These are phyloP conservation scores for carrot (Daucus carota) DNA, from an alignment of 129 eudicot species.

Conservation along the genomic window DH1_v3.0 NC_030386.2:20740001-20740500, in stretches of 20 bases:
- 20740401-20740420: slow-evolving; percentile 50
- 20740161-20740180: slow-evolving; percentile 80
- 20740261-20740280: not conserved
- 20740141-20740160: slow-evolving; percentile 35
- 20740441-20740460: slow-evolving; percentile 41
- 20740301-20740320: slow-evolving; percentile 64
- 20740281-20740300: slow-evolving; percentile 60
- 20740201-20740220: not conserved
- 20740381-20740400: slow-evolving; percentile 78
- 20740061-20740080: not conserved
- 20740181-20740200: slow-evolving; percentile 8
- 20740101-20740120: slow-evolving; percentile 32
- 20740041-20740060: not conserved
- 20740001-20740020: not conserved
- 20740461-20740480: slow-evolving; percentile 55
- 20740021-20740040: not conserved
- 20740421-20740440: slow-evolving; percentile 40
- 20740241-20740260: not conserved
- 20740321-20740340: slow-evolving; percentile 63
- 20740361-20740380: slow-evolving; percentile 61
- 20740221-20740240: not conserved
- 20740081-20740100: not conserved
- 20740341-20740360: slow-evolving; percentile 54
- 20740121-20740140: slow-evolving; percentile 28
- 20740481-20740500: slow-evolving; percentile 28